Evolutionary conservation across 441 rosid species (phyloP), one percentile per base, ranked within the genome.

Genomic region (Raphanus hybrid): DNA sequence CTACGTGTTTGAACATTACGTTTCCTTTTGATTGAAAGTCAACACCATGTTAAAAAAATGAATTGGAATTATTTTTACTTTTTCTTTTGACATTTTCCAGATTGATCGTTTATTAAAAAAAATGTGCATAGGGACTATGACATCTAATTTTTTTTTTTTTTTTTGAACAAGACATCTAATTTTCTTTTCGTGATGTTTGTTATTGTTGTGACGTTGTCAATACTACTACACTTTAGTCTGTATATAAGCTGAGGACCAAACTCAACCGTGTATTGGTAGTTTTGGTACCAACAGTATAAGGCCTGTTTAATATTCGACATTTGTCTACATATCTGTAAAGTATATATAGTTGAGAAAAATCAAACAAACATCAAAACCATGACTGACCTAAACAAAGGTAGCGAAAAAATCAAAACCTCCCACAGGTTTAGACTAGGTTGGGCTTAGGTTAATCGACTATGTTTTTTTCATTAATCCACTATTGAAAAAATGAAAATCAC

Each of bases 331-430:
- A 26, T 27, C 6, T 41, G 5, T 26, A 39, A 71, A 41, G 75
- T 8, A 71, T 14, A 41, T 8, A 71, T 14, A 41, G 34, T 35
- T 35, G 6, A 60, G 10, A 67, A 59, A 29, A 14, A 14, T 41
- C 45, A 65, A 75, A 59, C 3, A 43, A 41, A 45, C 54, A 48
- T 75, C 73, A 67, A 67, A 67, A 18, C 45, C 50, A 29, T 41
- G 78, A 16, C 50, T 75, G 62, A 5, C 62, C n/a, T 45, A 54
- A 45, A 59, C 18, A 45, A 75, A 68, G 62, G 45, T 67, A 8
- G 61, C 15, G 15, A 75, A 29, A 20, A 16, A 18, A 75, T 43
- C 61, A 67, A 58, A 74, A 15, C 69, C 61, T 61, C 68, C 74
- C 69, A 68, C 69, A 34, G 34, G 55, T 69, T 68, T 68, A 59